Base-by-base conservation (phyloP, 768 basidiomycete genomes). In the Trametes cingulata region DNA sequence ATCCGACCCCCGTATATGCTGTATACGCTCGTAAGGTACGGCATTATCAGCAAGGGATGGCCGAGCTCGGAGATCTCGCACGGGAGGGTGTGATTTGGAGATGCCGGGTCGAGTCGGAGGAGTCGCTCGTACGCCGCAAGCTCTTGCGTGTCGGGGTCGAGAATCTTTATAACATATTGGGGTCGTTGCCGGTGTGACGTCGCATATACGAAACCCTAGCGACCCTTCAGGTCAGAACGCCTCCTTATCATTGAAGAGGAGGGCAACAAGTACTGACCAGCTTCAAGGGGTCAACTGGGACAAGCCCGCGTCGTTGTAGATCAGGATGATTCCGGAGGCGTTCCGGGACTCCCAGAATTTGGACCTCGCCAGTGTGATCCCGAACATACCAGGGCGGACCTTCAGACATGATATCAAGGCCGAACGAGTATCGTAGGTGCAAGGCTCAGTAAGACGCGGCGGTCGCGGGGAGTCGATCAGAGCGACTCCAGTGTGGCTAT, bases 31-130 rank as follows among this genome's bases (percentile, higher is more conserved):
- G 13, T n/a, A 20, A 43, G n/a, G 9, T n/a, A 13, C 6, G 40
- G 52, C 52, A 53, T 42, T 40, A 53, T 53, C 40, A 53, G 52
- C 41, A 53, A 9, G 4, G 52, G 52, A 20, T 53, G 52, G 9
- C 40, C 52, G 10, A 2, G n/a, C 14, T 19, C 13, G 12, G 41
- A 29, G 29, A 53, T 36, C 12, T 53, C 52, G 29, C 52, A 53
- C 9, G 52, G 52, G n/a, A 42, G 13, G 1, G 52, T 53, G 41
- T 53, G 52, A 19, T 43, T 53, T 17, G 24, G 29, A 33, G 29
- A 33, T 33, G 29, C 29, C 29, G 29, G 29, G 29, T 33, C 29
- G 29, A 33, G 29, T 33, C 29, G 29, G 4, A 43, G 42, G 0
- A 43, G 42, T 22, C 19, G 6, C 19, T 43, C 20, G 42, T 43